phyloP scores from a whole-genome alignment of 139 green algal species.

The Coelastrella sp. region DNA sequence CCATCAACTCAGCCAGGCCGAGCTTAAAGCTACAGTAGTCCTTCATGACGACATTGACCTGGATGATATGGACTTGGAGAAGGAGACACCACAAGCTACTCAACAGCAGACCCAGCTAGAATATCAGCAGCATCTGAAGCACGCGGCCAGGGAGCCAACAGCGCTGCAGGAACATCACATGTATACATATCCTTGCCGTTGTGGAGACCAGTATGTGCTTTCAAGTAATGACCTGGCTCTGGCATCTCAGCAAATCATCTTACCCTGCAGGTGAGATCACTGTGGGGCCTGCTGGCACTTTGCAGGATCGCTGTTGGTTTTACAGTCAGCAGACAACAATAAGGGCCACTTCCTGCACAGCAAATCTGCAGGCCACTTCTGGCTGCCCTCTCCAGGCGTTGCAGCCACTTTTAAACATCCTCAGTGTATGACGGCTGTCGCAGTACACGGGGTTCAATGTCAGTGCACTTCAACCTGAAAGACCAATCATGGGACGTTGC shows the following conservation, averaged over 20 bases:
- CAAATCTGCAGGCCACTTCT: too few relatives aligned
- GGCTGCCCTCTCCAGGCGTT: too few relatives aligned
- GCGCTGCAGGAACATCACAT: neutral
- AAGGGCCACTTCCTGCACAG: too few relatives aligned
- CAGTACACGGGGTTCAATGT: too few relatives aligned
- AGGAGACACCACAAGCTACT: neutral
- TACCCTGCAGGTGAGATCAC: slow-evolving; percentile 17
- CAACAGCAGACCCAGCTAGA: neutral
- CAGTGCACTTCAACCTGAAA: too few relatives aligned
- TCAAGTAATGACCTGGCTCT: neutral
- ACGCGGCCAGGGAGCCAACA: neutral
- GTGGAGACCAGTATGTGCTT: slow-evolving; percentile 41
- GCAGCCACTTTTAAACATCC: too few relatives aligned
- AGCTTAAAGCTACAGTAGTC: neutral
- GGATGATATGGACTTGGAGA: slow-evolving; percentile 21
- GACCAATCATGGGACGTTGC: too few relatives aligned
- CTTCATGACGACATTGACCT: slow-evolving; percentile 33
- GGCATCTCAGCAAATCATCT: slow-evolving; percentile 5
- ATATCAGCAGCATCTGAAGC: neutral
- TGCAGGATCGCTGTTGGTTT: too few relatives aligned
- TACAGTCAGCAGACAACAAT: too few relatives aligned
- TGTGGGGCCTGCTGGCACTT: too few relatives aligned
- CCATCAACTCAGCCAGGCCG: slow-evolving; percentile 39
- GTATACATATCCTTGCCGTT: slow-evolving; percentile 40
- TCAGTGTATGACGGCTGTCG: too few relatives aligned